Conservation (phyloP, 208 protist species). For the Porcisia deanei region DNA sequence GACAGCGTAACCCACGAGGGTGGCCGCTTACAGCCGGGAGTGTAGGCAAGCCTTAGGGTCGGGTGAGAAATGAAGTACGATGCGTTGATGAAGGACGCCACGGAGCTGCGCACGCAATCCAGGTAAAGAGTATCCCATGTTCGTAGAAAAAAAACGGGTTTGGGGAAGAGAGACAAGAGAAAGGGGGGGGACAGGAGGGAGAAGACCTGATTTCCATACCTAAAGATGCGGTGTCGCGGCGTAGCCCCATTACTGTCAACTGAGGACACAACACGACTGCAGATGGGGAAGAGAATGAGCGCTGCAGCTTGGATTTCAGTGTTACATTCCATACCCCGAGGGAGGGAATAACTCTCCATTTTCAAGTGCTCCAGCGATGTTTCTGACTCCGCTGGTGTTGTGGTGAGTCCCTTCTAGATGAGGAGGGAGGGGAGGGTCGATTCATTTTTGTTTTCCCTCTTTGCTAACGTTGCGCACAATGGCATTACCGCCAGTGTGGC, state of each 20-base stretch:
- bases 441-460: background rate
- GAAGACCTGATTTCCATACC: background rate
- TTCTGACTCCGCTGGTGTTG: background rate
- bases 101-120: background rate
- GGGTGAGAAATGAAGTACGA: background rate
- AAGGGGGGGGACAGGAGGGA: background rate
- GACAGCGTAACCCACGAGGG: background rate
- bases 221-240: background rate
- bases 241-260: no score
- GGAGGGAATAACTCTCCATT: background rate
- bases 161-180: background rate
- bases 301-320: background rate
- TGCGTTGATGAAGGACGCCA: background rate
- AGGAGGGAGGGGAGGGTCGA: background rate
- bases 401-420: background rate
- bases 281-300: background rate
- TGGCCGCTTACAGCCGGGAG: no score
- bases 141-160: no score
- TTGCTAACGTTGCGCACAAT: background rate
- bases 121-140: no score
- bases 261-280: background rate
- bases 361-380: background rate
- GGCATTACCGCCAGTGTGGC: background rate
- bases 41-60: background rate
- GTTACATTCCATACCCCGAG: background rate